Percentiles rank a stretch among this genome's conserved stretches.
Evolutionary conservation across 306 rosid genomes (phyloP).

Genomic region (Comarum palustre): DNA sequence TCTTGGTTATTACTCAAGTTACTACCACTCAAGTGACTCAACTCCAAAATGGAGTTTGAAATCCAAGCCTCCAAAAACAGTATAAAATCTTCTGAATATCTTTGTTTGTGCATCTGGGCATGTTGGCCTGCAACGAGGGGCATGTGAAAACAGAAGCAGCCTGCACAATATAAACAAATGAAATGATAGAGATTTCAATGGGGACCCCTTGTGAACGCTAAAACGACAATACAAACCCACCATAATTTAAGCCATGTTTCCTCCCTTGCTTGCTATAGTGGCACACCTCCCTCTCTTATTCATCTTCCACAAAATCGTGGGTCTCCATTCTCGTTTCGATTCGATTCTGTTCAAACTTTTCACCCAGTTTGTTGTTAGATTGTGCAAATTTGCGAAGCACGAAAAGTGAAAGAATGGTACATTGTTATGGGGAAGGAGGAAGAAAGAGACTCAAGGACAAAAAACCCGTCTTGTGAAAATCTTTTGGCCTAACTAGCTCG

Average conservation of each 20-base stretch:
- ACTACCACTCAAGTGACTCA: not conserved
- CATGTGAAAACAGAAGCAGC: slow-evolving; percentile 7
- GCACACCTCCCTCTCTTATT: not conserved
- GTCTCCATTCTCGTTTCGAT: not conserved
- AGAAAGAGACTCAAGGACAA: not conserved
- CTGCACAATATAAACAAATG: not conserved
- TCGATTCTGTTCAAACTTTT: not conserved
- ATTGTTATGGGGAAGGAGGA: not conserved
- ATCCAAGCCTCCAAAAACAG: not conserved
- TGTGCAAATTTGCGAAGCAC: not conserved
- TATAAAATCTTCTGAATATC: not conserved
- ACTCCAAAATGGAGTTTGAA: not conserved
- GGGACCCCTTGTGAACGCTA: not conserved
- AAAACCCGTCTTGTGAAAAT: not conserved
- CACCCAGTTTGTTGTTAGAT: not conserved
- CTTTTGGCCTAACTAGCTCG: not conserved
- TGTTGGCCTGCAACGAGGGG: not conserved
- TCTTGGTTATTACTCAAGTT: no score
- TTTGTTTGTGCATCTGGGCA: not conserved
- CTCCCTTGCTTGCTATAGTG: not conserved
- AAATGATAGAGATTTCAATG: not conserved
- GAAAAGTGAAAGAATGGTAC: not conserved
- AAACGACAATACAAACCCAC: slow-evolving; percentile 2
- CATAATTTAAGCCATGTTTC: slow-evolving; percentile 12
- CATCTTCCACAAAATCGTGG: slow-evolving; percentile 5